Evolutionary conservation across 2,329 filamentous ascomycete genomes (phyloP).

Genomic region (Aureobasidium sp.): DNA sequence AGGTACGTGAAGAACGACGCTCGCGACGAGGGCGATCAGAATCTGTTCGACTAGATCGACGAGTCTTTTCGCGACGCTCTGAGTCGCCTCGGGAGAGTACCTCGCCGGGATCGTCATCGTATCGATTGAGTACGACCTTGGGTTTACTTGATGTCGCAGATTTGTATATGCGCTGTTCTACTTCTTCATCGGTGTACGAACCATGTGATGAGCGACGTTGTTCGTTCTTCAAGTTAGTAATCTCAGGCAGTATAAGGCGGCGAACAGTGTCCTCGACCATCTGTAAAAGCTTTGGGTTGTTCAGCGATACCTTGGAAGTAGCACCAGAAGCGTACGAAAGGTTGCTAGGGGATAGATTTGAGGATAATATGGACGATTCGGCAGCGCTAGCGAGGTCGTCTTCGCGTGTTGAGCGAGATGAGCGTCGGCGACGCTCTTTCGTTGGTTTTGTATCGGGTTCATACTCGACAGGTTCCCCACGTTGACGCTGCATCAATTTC

Average conservation of each 20-base stretch:
- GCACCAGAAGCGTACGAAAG: conserved; percentile 52
- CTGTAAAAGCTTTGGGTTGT: conserved; percentile 83
- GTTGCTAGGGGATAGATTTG: conserved; percentile 47
- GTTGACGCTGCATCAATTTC: conserved; percentile 51
- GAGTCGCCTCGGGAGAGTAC: conserved; percentile 50
- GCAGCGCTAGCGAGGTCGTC: conserved; percentile 45
- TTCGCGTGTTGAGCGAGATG: conserved; percentile 45
- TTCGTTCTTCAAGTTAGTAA: conserved; percentile 85
- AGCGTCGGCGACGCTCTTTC: conserved; percentile 26
- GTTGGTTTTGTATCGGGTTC: conserved; percentile 26
- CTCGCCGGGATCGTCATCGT: conserved; percentile 52
- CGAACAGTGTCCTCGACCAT: conserved; percentile 92
- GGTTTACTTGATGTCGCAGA: conserved; percentile 54
- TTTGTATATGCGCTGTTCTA: conserved; percentile 50
- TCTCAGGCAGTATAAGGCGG: conserved; percentile 79
- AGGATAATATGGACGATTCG: conserved; percentile 57
- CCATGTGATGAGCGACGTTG: conserved; percentile 65
- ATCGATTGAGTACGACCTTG: conserved; percentile 52
- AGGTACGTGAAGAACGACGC: conserved; percentile 16
- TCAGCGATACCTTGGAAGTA: conserved; percentile 60
- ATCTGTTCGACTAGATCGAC: conserved; percentile 48
- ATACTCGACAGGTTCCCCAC: conserved; percentile 35
- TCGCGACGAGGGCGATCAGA: conserved; percentile 12
- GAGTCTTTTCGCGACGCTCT: conserved; percentile 43
- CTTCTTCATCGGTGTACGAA: conserved; percentile 48